Base-by-base conservation (phyloP, 2,329 filamentous ascomycete genomes). In the Pseudofabraea citricarpa region DNA sequence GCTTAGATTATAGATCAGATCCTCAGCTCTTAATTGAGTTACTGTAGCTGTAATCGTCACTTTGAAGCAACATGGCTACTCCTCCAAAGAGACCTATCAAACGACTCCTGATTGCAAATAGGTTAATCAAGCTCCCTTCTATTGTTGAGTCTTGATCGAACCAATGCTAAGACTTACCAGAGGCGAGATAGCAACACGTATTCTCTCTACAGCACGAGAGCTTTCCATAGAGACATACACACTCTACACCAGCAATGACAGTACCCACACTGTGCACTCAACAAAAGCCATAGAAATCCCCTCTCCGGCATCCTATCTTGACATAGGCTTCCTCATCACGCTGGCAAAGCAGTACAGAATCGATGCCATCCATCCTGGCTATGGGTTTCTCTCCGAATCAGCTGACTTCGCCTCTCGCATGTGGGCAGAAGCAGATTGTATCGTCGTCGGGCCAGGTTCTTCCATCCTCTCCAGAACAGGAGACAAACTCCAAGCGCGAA, bases 361-460 rank as follows among this genome's bases (percentile, higher is more conserved):
- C 53, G 74, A 83, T 58, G 78, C 78, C 13, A 82, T 87, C 51
- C 84, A 87, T 62, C 83, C 83, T 1, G 84, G 84, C 9, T 88
- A 87, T 67, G 84, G 83, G 36, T 87, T 66, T 44, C 66, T 87
- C 48, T 84, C 79, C 56, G 83, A 87, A 63, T 87, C 87, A 54
- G 75, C 83, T 8, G 71, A 68, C 0, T 88, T 87, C 59, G 81
- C 83, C 6, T 72, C 75, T 45, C 78, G 82, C 63, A 85, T 83
- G 57, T 74, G 69, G 67, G 76, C 74, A 33, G 79, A 86, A 56
- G 82, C 81, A 10, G 81, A 81, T 2, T 61, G 85, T 29, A 73
- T 81, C 24, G 86, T 87, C 54, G 86, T 87, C 55, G 83, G 83
- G 0, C 83, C 83, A 3, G 81, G 83, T 41, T 53, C 48, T 21